Base-by-base conservation (phyloP, 2,329 filamentous ascomycete species). In the Fusarium anthophilum region DNA sequence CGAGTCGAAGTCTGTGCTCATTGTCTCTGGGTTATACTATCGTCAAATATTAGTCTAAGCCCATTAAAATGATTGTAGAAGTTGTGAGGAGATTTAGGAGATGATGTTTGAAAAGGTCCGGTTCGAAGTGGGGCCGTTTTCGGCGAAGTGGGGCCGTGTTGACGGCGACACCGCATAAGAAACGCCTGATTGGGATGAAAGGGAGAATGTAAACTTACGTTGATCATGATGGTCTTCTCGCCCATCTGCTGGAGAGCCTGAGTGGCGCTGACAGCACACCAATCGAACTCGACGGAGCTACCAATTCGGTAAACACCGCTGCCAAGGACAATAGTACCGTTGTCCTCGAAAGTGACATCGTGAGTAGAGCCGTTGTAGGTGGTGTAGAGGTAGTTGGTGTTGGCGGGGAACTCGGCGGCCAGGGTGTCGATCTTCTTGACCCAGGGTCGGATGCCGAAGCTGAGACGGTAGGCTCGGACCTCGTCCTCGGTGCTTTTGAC, bases 391-490 rank as follows among this genome's bases (percentile, higher is more conserved):
- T 98, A 98, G 88, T 98, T 98, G 69, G 95, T 98, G 76, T 96
- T 89, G 47, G 95, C 95, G 38, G 95, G 95, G 87, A 98, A 98
- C 84, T 99, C 96, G 47, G 96, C 96, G 77, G 96, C 96, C 69
- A 99, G 89, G 26, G 96, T 99, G 81, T 99, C 96, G 78, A 99
- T 98, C 88, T 92, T 97, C 92, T 98, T 99, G 66, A 99, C 96
- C 90, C 94, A 99, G 12, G 96, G 96, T 71, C 89, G 92, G 83
- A 99, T 96, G 69, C 93, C 94, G 82, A 98, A 96, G 82, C 91
- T 89, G 86, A 93, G 91, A 81, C 96, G 91, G 80, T 91, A 90
- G 70, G 94, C 93, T 73, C 96, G 94, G 66, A 98, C 95, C 79
- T 96, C 91, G 77, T 97, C 93, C 85, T 99, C 96, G 43, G 92